A percentile compares a stretch with the other conserved stretches of the same genome.
Conservation (phyloP, 2,329 filamentous ascomycete genomes). For the Truncatella angustata region DNA sequence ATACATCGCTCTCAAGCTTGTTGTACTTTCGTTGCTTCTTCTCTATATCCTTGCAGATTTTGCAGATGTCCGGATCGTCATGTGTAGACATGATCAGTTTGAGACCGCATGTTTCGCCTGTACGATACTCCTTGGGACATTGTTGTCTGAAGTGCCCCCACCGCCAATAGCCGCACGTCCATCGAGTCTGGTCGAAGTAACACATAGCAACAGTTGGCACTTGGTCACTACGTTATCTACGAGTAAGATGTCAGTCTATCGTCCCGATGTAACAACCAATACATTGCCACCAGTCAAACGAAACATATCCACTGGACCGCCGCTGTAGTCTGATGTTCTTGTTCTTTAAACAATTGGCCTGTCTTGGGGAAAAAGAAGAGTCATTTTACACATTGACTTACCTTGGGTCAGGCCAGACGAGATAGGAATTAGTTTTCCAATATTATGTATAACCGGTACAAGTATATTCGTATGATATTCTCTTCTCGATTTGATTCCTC, state of each 20-base stretch:
- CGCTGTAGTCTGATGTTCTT: too few relatives aligned
- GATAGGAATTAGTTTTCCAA: too few relatives aligned
- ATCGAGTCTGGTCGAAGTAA: conserved; percentile 90
- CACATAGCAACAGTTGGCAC: conserved; percentile 61
- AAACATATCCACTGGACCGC: not conserved
- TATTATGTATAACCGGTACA: too few relatives aligned
- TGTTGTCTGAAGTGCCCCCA: conserved; percentile 93
- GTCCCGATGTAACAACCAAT: too few relatives aligned
- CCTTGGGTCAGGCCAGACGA: too few relatives aligned
- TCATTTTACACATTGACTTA: too few relatives aligned
- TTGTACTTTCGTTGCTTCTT: conserved; percentile 74
- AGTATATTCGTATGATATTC: too few relatives aligned
- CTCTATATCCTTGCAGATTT: conserved; percentile 83
- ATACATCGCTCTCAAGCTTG: conserved; percentile 73
- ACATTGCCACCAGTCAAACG: too few relatives aligned
- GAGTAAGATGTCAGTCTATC: not conserved
- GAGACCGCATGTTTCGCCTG: conserved; percentile 93
- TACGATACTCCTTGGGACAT: conserved; percentile 92
- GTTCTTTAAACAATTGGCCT: too few relatives aligned
- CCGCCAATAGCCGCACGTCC: conserved; percentile 86
- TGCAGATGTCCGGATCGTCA: conserved; percentile 65
- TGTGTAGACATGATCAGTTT: conserved; percentile 80
- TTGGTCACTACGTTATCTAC: conserved; percentile 19
- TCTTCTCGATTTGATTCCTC: too few relatives aligned
- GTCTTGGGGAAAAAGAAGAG: too few relatives aligned